A percentile compares a stretch with the other conserved stretches of the same genome.
phyloP scores from a whole-genome alignment of 139 green algal genomes.

The Chlamydomonas incerta region DNA sequence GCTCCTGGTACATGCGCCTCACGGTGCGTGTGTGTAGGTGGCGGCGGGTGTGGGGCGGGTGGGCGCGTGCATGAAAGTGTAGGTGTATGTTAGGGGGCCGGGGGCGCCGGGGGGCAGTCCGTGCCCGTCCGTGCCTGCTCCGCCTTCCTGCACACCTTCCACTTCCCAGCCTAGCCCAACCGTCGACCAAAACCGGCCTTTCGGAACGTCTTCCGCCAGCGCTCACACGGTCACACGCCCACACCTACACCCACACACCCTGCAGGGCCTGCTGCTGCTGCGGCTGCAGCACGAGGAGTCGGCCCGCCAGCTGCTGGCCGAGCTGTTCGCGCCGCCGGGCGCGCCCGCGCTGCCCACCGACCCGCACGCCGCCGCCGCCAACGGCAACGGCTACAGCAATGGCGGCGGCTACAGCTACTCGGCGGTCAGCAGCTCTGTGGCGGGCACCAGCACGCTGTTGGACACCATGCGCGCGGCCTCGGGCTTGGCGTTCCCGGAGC shows the following conservation, averaged over 20 bases:
- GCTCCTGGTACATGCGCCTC: constrained; percentile 61
- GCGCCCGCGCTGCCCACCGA: neutral
- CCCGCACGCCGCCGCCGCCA: neutral
- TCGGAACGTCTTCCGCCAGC: too few relatives aligned
- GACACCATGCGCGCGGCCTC: constrained; percentile 25
- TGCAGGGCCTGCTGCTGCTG: constrained; percentile 51
- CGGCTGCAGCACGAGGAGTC: constrained; percentile 42
- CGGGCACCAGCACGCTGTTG: constrained; percentile 36
- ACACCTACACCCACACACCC: too few relatives aligned
- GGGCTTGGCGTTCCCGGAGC: constrained; percentile 18
- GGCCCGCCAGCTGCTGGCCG: constrained; percentile 46
- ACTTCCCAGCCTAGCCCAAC: too few relatives aligned
- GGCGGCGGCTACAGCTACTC: neutral
- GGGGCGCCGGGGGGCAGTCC: too few relatives aligned
- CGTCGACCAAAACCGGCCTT: too few relatives aligned
- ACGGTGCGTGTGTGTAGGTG: constrained; percentile 40
- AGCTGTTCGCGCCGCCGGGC: constrained; percentile 46
- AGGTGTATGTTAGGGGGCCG: too few relatives aligned
- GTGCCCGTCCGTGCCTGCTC: too few relatives aligned
- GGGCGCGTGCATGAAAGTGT: too few relatives aligned
- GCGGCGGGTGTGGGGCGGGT: neutral
- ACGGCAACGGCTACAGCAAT: neutral
- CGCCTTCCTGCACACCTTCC: too few relatives aligned
- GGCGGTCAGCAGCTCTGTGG: neutral
- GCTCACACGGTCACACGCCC: too few relatives aligned